Percentiles rank a stretch among this genome's conserved stretches.
Evolutionary conservation across 2,329 filamentous ascomycete genomes (phyloP).

Genomic region (Thermothelomyces thermophilus): DNA sequence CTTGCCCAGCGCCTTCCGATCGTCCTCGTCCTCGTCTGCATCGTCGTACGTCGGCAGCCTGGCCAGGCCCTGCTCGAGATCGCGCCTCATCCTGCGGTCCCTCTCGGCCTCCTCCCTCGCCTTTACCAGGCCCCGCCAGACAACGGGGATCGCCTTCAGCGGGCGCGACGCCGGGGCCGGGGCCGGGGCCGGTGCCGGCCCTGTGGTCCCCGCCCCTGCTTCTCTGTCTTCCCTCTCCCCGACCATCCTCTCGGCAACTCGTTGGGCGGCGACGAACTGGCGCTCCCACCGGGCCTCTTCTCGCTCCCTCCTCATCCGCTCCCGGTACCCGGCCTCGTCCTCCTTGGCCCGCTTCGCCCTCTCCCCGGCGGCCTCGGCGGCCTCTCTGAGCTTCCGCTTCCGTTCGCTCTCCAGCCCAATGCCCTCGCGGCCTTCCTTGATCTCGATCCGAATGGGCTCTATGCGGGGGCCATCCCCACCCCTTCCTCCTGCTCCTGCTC

Average conservation of each 20-base stretch:
- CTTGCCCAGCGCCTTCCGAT: constrained; percentile 61
- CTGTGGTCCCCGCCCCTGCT: constrained; percentile 14
- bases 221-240: constrained; percentile 37
- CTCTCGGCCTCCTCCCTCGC: constrained; percentile 63
- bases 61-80: constrained; percentile 56
- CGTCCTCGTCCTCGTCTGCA: constrained; percentile 63
- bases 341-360: constrained; percentile 32
- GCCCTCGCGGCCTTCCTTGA: constrained; percentile 75
- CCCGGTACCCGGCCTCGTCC: constrained; percentile 65
- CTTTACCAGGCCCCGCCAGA: constrained; percentile 72
- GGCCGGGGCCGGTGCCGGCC: too few species aligned
- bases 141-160: constrained; percentile 63
- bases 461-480: constrained; percentile 21
- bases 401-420: constrained; percentile 79
- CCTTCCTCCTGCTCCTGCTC: neutral
- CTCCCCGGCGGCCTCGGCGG: constrained; percentile 40
- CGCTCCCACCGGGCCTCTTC: constrained; percentile 63
- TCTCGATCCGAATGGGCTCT: constrained; percentile 68
- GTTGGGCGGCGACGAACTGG: constrained; percentile 70
- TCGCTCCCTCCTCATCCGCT: constrained; percentile 62
- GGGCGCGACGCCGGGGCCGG: constrained; percentile 40
- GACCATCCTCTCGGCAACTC: constrained; percentile 71
- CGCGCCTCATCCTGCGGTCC: constrained; percentile 57
- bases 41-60: constrained; percentile 49
- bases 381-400: constrained; percentile 68